Percentiles rank a stretch among this genome's conserved stretches.
These are phyloP conservation scores for Camellia japonica DNA, from an alignment of 148 eudicot species.

Conservation along the genomic window DNA sequence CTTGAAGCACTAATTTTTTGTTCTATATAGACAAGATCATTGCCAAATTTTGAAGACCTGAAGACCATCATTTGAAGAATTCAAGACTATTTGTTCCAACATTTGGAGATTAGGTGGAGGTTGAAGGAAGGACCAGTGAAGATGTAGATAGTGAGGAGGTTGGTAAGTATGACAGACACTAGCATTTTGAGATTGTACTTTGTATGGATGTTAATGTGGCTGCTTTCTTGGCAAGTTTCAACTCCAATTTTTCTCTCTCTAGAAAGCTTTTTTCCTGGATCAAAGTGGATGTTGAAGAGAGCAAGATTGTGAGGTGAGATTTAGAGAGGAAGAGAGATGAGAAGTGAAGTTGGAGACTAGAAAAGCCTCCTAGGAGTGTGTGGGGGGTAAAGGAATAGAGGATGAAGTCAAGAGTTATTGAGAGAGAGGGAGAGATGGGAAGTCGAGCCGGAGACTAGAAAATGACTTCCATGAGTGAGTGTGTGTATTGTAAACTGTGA, in stretches of 20 bases:
- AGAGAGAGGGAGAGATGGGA: neutral
- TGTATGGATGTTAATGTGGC: constrained; percentile 4
- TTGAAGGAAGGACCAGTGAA: constrained; percentile 17
- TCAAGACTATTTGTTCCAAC: too few species aligned
- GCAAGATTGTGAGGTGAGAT: neutral
- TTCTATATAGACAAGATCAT: too few species aligned
- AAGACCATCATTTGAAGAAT: too few species aligned
- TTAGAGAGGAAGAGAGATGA: neutral
- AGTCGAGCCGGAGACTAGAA: neutral
- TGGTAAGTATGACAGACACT: constrained; percentile 23
- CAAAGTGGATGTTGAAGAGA: neutral
- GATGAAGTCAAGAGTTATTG: neutral
- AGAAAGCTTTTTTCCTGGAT: neutral
- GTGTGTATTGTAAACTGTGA: too few species aligned
- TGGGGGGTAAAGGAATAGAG: neutral
- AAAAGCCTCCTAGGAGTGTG: neutral
- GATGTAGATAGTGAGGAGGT: constrained; percentile 36
- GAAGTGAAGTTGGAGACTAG: neutral
- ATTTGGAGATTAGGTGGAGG: constrained; percentile 12
- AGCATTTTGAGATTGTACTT: constrained; percentile 35
- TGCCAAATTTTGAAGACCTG: too few species aligned
- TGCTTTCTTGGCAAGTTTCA: constrained; percentile 29
- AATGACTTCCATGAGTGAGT: too few species aligned
- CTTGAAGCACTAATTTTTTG: too few species aligned
- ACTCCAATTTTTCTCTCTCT: constrained; percentile 25